phyloP scores from a whole-genome alignment of 441 rosid species.

The Jatropha podagrica region DNA sequence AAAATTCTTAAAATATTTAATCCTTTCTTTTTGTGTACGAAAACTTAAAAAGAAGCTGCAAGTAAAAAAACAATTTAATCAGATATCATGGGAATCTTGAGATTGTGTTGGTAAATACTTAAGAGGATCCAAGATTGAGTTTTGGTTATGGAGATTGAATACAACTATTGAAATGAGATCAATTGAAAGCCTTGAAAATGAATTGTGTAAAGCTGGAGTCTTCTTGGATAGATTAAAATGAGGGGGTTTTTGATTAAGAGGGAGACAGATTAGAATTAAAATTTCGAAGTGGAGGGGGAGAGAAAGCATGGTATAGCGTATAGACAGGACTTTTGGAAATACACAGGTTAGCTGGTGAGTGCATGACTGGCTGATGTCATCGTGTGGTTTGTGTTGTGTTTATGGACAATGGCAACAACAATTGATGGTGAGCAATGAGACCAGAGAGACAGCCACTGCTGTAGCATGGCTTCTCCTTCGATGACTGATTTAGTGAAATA shows the following conservation, averaged over 20 bases:
- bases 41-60: background rate
- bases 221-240: background rate
- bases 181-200: background rate
- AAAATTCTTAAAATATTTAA: background rate
- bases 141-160: background rate
- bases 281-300: background rate
- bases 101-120: background rate
- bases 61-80: background rate
- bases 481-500: no score
- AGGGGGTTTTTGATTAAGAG: background rate
- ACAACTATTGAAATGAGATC: background rate
- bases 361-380: conserved; percentile 16
- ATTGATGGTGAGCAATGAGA: no score
- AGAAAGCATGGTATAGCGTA: no score
- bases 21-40: no score
- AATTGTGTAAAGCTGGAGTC: no score
- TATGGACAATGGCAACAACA: no score
- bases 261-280: background rate
- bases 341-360: background rate
- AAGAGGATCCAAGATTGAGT: background rate
- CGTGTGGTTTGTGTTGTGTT: background rate
- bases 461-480: no score
- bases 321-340: background rate
- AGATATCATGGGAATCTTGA: background rate
- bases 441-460: no score